These are phyloP conservation scores for Leccinum imitatum DNA, from an alignment of 768 basidiomycete genomes.

Conservation along the genomic window DNA sequence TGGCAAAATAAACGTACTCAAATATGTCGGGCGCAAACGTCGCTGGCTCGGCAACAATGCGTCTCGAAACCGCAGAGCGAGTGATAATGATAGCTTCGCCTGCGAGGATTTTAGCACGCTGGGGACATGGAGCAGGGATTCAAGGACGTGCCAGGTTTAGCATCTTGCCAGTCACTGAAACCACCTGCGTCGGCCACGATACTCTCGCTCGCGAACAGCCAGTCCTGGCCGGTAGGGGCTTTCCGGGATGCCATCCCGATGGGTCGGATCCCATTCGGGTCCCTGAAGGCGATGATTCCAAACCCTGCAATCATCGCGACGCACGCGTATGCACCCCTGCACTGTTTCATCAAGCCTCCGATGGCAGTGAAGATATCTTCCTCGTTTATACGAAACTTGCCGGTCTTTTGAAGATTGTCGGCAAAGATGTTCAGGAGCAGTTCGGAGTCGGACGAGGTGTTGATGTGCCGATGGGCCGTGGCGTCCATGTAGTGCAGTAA, in stretches of 20 bases:
- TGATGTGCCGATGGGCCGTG: constrained; percentile 96
- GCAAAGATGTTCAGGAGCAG: constrained; percentile 96
- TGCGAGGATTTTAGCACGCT: constrained; percentile 29
- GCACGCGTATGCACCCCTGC: constrained; percentile 93
- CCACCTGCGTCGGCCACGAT: constrained; percentile 94
- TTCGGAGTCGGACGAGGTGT: constrained; percentile 98
- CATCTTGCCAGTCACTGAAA: constrained; percentile 91
- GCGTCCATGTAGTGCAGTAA: constrained; percentile 95
- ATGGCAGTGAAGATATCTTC: constrained; percentile 98
- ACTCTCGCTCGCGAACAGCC: constrained; percentile 92
- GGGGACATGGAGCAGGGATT: background rate
- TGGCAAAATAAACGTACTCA: constrained; percentile 97
- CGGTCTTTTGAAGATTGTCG: constrained; percentile 95
- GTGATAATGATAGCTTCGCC: constrained; percentile 98
- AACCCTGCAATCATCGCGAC: constrained; percentile 99
- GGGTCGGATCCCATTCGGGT: constrained; percentile 96
- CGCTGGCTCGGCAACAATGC: constrained; percentile 66
- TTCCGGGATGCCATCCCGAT: constrained; percentile 81
- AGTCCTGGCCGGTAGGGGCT: constrained; percentile 64
- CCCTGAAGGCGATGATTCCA: constrained; percentile 96
- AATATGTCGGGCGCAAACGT: constrained; percentile 97
- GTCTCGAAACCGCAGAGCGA: constrained; percentile 68
- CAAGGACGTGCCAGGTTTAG: constrained; percentile 70
- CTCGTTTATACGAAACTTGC: constrained; percentile 98
- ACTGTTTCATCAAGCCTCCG: constrained; percentile 82